Conservation (phyloP, 805 yeast genomes). For the Jamesozyma piceae region DNA sequence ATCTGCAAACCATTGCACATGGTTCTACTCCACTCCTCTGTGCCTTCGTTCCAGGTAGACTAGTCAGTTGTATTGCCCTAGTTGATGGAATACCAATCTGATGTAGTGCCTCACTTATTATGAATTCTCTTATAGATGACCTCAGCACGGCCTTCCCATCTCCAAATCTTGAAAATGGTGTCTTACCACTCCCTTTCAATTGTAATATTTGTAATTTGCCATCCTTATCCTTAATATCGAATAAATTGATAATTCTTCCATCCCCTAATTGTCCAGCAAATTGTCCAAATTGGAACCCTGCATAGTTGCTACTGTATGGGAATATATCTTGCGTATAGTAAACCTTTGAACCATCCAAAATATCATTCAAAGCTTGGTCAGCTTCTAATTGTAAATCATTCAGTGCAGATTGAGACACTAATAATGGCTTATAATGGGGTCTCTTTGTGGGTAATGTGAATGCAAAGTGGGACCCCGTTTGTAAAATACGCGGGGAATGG, state of each 20-base stretch:
- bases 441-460: conserved; percentile 62
- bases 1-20: conserved; percentile 77
- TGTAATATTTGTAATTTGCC: conserved; percentile 39
- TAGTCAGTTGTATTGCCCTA: conserved; percentile 66
- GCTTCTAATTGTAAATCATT: conserved; percentile 48
- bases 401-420: conserved; percentile 53
- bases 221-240: conserved; percentile 55
- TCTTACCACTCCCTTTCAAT: conserved; percentile 83
- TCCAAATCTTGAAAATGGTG: conserved; percentile 90
- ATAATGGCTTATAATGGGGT: conserved; percentile 42
- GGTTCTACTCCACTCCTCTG: conserved; percentile 55
- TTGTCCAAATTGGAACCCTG: conserved; percentile 93
- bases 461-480: conserved; percentile 58
- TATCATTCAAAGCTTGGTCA: conserved; percentile 39
- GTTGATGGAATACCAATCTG: conserved; percentile 82
- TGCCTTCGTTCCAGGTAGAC: conserved; percentile 68
- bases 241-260: conserved; percentile 79
- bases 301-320: conserved; percentile 87
- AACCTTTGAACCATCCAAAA: conserved; percentile 55
- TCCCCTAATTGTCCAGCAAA: conserved; percentile 98
- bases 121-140: conserved; percentile 80
- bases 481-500: conserved; percentile 41
- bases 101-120: conserved; percentile 71
- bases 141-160: conserved; percentile 92
- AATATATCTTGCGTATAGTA: conserved; percentile 34